Percentiles rank a stretch among this genome's conserved stretches.
These are phyloP conservation scores for Cryptococcus sp. DNA, from an alignment of 1,284 basidiomycete genomes.

Conservation along the genomic window DNA sequence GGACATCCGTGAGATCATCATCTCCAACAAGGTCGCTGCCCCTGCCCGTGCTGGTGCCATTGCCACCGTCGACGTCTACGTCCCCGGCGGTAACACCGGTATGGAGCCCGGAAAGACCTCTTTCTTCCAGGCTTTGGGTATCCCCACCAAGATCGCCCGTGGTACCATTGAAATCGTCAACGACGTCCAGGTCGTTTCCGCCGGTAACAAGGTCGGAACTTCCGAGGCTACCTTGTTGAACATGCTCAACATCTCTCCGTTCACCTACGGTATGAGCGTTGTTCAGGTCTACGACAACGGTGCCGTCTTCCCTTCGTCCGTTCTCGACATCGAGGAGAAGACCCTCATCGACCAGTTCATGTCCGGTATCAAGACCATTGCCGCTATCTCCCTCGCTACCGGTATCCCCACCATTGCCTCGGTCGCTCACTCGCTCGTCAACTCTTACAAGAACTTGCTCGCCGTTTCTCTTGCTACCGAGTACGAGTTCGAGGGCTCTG, in stretches of 20 bases:
- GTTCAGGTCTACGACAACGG: constrained; percentile 91
- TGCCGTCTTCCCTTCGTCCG: constrained; percentile 84
- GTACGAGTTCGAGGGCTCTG: constrained; percentile 89
- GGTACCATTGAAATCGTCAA: constrained; percentile 99
- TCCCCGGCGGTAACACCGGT: constrained; percentile 96
- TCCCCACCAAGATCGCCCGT: constrained; percentile 99
- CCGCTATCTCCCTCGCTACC: constrained; percentile 91
- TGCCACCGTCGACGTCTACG: constrained; percentile 86
- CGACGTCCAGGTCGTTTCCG: constrained; percentile 92
- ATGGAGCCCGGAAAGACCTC: constrained; percentile 99
- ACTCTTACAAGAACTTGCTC: constrained; percentile 98
- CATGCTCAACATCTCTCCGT: constrained; percentile 98
- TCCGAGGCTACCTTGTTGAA: constrained; percentile 98
- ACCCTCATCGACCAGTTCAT: constrained; percentile 89
- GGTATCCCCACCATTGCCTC: constrained; percentile 96
- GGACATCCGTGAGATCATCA: constrained; percentile 87
- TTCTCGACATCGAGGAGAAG: constrained; percentile 91
- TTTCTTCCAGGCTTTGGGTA: constrained; percentile 99
- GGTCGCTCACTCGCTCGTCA: constrained; percentile 91
- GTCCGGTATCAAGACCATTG: constrained; percentile 91
- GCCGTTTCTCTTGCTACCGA: constrained; percentile 90
- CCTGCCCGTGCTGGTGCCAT: constrained; percentile 97
- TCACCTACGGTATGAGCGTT: constrained; percentile 98
- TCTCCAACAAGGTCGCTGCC: constrained; percentile 96
- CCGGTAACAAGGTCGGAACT: constrained; percentile 88